A percentile compares a stretch with the other conserved stretches of the same genome.
Evolutionary conservation across 176 grass and related monocot species (phyloP).

Genomic region (Hyparrhenia diplandra): DNA sequence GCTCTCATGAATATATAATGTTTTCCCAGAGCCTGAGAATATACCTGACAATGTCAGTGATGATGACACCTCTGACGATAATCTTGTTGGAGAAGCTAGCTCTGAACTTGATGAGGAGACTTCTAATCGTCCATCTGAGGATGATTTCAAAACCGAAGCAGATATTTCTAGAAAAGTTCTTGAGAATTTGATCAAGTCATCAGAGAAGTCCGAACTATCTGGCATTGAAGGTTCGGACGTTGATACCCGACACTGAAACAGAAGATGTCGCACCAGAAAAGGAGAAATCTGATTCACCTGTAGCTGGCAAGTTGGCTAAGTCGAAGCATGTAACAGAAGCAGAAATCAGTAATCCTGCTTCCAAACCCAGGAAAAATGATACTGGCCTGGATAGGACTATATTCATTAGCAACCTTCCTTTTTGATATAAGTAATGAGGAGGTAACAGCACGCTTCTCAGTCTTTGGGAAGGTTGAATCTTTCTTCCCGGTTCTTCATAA

Average conservation of each 20-base stretch:
- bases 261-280: conserved; percentile 21
- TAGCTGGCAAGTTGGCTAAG: conserved; percentile 9
- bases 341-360: conserved; percentile 14
- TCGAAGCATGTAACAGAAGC: conserved; percentile 11
- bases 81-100: conserved; percentile 43
- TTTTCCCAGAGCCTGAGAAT: conserved; percentile 44
- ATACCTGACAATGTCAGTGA: conserved; percentile 47
- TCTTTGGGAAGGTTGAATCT: conserved; percentile 85
- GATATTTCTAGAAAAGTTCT: conserved; percentile 81
- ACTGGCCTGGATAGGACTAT: conserved; percentile 66
- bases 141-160: conserved; percentile 65
- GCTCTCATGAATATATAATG: conserved; percentile 5
- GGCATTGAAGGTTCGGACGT: conserved; percentile 19
- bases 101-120: conserved; percentile 40
- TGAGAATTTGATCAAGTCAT: conserved; percentile 79
- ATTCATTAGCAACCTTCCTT: conserved; percentile 96
- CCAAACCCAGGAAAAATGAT: conserved; percentile 45
- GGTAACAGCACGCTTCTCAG: conserved; percentile 66
- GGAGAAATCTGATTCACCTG: conserved; percentile 41
- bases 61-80: conserved; percentile 45
- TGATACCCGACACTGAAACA: conserved; percentile 44
- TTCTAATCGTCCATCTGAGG: conserved; percentile 33
- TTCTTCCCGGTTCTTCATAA: conserved; percentile 88
- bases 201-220: conserved; percentile 46
- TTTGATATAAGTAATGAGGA: conserved; percentile 79